Conservation (phyloP, 2,329 filamentous ascomycete species). For the Fusarium caatingaense region DNA sequence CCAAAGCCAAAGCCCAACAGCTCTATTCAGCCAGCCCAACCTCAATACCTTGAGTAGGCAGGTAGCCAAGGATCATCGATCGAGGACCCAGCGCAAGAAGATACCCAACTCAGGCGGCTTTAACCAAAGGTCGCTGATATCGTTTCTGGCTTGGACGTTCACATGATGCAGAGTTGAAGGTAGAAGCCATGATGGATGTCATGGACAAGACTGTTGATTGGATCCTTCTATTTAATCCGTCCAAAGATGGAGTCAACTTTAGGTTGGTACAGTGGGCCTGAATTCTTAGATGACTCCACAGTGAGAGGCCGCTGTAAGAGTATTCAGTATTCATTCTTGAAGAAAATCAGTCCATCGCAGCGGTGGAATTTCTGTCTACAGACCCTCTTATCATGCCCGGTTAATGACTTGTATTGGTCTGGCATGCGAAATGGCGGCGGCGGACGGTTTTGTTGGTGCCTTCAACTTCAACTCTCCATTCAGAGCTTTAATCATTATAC, state of each 20-base stretch:
- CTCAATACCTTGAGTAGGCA: background rate
- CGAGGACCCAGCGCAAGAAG: slow-evolving; percentile 8
- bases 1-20: slow-evolving; percentile 1
- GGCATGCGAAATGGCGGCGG: background rate
- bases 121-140: background rate
- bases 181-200: slow-evolving; percentile 17
- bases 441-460: background rate
- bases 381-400: background rate
- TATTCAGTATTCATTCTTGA: background rate
- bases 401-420: background rate
- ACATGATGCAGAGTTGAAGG: slow-evolving; percentile 20
- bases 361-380: background rate
- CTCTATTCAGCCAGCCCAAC: slow-evolving; percentile 5
- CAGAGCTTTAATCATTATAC: background rate
- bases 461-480: background rate
- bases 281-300: slow-evolving; percentile 5
- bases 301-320: background rate
- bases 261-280: slow-evolving; percentile 8
- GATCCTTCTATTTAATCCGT: background rate
- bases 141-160: slow-evolving; percentile 8
- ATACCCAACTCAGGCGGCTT: background rate
- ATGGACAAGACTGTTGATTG: slow-evolving; percentile 8
- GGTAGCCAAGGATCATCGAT: slow-evolving; percentile 29
- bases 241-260: slow-evolving; percentile 14
- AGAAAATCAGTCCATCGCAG: slow-evolving; percentile 16